Conservation (phyloP, 257 asterid species). For the Rubia yunnanensis region DNA sequence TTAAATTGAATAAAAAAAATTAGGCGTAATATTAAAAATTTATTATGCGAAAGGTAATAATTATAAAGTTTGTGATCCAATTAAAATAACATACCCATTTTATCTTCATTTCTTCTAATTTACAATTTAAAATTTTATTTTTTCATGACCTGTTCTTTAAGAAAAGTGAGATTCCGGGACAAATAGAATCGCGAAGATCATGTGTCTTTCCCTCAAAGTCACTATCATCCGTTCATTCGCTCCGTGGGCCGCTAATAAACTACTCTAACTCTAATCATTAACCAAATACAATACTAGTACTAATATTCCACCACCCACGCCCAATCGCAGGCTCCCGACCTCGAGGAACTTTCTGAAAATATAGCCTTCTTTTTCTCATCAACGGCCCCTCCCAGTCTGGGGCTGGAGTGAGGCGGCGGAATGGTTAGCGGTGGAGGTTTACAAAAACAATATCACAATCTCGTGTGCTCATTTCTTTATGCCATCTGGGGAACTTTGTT, state of each 20-base stretch:
- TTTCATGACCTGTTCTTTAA: too few species aligned
- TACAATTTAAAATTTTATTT: too few species aligned
- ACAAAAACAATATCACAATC: constrained; percentile 6
- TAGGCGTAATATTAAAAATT: too few species aligned
- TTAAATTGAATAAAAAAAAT: too few species aligned
- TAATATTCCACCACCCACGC: background rate
- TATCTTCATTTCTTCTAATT: too few species aligned
- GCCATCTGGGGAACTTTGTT: background rate
- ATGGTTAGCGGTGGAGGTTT: constrained; percentile 7
- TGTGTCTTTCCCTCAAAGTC: constrained; percentile 2
- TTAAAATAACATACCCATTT: too few species aligned
- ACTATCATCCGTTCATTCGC: background rate
- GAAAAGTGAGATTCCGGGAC: background rate
- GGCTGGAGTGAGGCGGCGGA: background rate
- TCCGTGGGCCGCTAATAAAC: background rate
- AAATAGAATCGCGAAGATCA: constrained; percentile 3
- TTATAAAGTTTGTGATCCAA: too few species aligned
- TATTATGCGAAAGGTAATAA: too few species aligned
- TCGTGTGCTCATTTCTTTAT: constrained; percentile 18
- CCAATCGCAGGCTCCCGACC: constrained; percentile 25
- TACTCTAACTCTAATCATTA: background rate
- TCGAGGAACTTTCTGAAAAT: constrained; percentile 41
- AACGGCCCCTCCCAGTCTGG: background rate
- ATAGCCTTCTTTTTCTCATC: constrained; percentile 18
- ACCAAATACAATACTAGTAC: background rate